Evolutionary conservation across 352 stramenopile species (phyloP).

Genomic region (Blastocystis sp.): DNA sequence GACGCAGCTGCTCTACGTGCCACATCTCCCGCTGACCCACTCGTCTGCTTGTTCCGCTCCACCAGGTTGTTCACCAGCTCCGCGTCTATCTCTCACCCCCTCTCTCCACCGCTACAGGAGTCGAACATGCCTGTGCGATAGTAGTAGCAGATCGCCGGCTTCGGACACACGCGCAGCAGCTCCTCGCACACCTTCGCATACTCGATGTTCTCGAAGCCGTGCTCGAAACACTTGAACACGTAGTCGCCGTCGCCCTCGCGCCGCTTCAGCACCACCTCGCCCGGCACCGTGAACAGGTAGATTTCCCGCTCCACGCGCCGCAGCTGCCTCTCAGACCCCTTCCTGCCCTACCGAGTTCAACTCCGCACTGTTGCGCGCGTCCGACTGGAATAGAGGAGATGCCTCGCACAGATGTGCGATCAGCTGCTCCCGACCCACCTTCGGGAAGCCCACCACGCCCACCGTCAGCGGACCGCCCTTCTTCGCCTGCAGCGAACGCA

Average conservation of each 20-base stretch:
- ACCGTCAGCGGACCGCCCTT: not conserved
- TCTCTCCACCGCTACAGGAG: not conserved
- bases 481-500: not conserved
- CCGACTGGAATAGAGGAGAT: not conserved
- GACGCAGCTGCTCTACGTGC: slow-evolving; percentile 8
- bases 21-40: not conserved
- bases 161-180: not conserved
- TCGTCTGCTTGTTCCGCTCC: not conserved
- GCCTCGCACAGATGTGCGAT: not conserved
- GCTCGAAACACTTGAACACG: slow-evolving; percentile 6
- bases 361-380: not conserved
- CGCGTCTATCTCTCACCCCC: not conserved
- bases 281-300: slow-evolving; percentile 9
- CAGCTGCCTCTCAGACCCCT: not conserved
- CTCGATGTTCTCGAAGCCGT: not conserved
- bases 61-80: not conserved
- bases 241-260: not conserved
- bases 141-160: not conserved
- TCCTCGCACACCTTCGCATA: not conserved
- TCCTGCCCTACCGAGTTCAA: not conserved
- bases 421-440: not conserved
- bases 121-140: not conserved
- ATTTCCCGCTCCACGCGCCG: slow-evolving; percentile 30
- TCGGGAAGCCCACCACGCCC: not conserved
- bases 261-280: not conserved